Conservation (phyloP, 148 eudicot species). For the Nepenthes gracilis region DNA sequence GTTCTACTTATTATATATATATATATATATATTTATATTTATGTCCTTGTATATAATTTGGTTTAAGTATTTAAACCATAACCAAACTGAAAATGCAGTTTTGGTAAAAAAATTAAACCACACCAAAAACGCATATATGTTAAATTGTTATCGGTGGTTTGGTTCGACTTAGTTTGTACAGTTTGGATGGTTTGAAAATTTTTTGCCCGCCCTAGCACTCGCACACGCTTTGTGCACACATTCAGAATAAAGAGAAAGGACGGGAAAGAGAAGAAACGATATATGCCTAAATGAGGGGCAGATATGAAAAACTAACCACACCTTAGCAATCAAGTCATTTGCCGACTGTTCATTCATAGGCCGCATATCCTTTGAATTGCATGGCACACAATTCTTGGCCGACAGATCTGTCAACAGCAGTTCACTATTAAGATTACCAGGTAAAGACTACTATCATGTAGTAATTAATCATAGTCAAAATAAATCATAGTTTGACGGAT, state of each 20-base stretch:
- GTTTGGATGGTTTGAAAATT: no score
- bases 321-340: constrained; percentile 35
- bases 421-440: neutral
- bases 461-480: neutral
- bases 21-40: no score
- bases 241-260: neutral
- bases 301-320: constrained; percentile 15
- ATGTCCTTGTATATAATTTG: no score
- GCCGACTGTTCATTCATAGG: constrained; percentile 77
- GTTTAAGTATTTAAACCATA: no score
- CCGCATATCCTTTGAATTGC: constrained; percentile 55
- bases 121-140: no score
- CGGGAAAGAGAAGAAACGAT: neutral
- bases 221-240: neutral
- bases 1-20: no score
- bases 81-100: no score
- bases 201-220: no score
- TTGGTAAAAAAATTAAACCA: no score
- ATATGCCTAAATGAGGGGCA: no score
- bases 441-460: neutral
- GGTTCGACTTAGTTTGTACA: no score
- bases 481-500: neutral
- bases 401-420: constrained; percentile 46
- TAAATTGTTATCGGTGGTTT: no score
- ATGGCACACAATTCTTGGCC: constrained; percentile 82